Conservation (phyloP, 2,329 filamentous ascomycete genomes). For the Verticillium albo-atrum region DNA sequence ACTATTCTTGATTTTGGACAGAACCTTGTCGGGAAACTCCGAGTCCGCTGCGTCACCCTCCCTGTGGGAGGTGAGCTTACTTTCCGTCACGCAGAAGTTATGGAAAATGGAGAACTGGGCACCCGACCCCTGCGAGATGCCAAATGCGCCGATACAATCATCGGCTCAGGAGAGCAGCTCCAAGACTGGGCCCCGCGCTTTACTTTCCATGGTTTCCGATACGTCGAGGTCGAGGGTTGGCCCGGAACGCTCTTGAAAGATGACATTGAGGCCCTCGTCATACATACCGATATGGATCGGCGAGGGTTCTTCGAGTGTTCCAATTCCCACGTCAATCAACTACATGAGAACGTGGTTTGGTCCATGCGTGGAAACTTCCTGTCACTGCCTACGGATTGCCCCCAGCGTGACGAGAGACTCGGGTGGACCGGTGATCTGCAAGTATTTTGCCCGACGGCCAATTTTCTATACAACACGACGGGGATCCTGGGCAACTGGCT, state of each 20-base stretch:
- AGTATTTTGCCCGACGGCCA: not conserved
- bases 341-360: not conserved
- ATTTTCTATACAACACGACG: not conserved
- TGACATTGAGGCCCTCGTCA: conserved; percentile 22
- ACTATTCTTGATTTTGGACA: conserved; percentile 52
- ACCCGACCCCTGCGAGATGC: conserved; percentile 36
- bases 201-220: conserved; percentile 49
- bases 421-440: not conserved
- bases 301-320: conserved; percentile 42
- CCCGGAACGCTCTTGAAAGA: conserved; percentile 2
- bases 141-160: conserved; percentile 33
- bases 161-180: conserved; percentile 15
- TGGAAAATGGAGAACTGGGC: conserved; percentile 41
- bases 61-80: conserved; percentile 31
- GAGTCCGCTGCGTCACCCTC: conserved; percentile 19
- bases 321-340: not conserved
- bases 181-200: conserved; percentile 37
- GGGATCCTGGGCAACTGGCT: not conserved
- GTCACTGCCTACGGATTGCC: not conserved
- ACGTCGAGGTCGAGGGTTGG: conserved; percentile 12
- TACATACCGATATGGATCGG: conserved; percentile 48
- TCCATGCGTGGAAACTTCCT: not conserved
- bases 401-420: not conserved
- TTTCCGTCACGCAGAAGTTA: conserved; percentile 49
- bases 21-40: conserved; percentile 45